Percentiles rank a stretch among this genome's conserved stretches.
These are phyloP conservation scores for Akebia trifoliata DNA, from an alignment of 164 flowering plant species.

Conservation along the genomic window DNA sequence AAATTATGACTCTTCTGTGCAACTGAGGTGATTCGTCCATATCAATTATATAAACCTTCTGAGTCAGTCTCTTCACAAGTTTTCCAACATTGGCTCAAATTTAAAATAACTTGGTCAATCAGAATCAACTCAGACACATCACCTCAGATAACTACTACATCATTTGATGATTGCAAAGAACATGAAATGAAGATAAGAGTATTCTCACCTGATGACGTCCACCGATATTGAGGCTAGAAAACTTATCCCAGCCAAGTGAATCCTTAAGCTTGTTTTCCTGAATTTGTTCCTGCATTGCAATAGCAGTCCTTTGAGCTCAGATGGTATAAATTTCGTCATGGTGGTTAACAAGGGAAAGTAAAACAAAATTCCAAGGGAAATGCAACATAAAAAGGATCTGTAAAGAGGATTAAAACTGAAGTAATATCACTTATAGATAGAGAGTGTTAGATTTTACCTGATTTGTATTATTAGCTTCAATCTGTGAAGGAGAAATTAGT, in stretches of 20 bases:
- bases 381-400: conserved; percentile 3
- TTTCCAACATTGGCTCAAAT: conserved; percentile 2
- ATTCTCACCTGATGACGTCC: conserved; percentile 34
- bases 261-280: conserved; percentile 34
- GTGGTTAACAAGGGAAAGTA: background rate
- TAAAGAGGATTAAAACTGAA: background rate
- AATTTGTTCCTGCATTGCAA: conserved; percentile 22
- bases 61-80: background rate
- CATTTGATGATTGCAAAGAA: conserved; percentile 6
- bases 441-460: conserved; percentile 35
- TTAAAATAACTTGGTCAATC: background rate
- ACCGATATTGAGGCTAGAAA: conserved; percentile 22
- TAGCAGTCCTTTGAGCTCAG: conserved; percentile 10
- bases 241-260: conserved; percentile 30
- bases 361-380: background rate
- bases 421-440: background rate
- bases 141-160: conserved; percentile 6
- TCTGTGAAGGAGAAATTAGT: conserved; percentile 29
- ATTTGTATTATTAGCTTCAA: conserved; percentile 34
- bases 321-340: background rate
- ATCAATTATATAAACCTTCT: background rate
- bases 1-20: conserved; percentile 1
- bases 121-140: background rate
- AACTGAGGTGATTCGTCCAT: background rate
- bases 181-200: conserved; percentile 1